Evolutionary conservation across 2,329 filamentous ascomycete species (phyloP), one percentile per base, ranked within the genome.

Genomic region (Hymenoscyphus salicellus): DNA sequence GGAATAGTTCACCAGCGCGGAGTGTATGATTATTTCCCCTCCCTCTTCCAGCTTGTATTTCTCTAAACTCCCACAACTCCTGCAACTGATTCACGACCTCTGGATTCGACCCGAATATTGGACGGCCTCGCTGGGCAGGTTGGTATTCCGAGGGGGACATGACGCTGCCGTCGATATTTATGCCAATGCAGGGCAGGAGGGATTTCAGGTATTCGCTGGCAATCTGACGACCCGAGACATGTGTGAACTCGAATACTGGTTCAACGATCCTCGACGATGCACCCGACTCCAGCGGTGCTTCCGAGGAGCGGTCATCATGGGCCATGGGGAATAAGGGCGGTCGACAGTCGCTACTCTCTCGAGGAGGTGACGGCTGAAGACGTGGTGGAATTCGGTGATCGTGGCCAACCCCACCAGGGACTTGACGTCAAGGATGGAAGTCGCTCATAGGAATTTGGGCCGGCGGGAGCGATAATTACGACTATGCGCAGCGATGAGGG

Each of bases 351-450:
- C 20, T 49, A 11, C 23, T 10, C 46, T 26, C 46, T 3, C 17
- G 17, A 14, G 14, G 55, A 30, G 55, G 14, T 30, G 43, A 52
- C 20, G n/a, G 46, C 32, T 32, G 26, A 36, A 10, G 32, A 43
- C 55, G 64, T 32, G 49, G 63, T 60, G 57, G 61, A 66, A 56
- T 46, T 63, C 63, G 62, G 26, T 20, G 55, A 52, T 55, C 58
- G 46, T 49, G n/a, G 46, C 61, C 65, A 61, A 65, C 66, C 57
- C 62, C 62, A 60, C 62, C 62, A 63, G 59, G 60, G 49, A 62
- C 63, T 68, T 65, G 68, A 68, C 65, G 66, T 68, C 62, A 61
- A 62, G 68, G 49, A 41, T 20, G 62, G 49, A 56, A 56, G 55
- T 56, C 64, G 66, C 46, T 63, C 66, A 70, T 70, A 43, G 58